phyloP scores from a whole-genome alignment of 2,329 filamentous ascomycete genomes.

The Fusarium siculi region DNA sequence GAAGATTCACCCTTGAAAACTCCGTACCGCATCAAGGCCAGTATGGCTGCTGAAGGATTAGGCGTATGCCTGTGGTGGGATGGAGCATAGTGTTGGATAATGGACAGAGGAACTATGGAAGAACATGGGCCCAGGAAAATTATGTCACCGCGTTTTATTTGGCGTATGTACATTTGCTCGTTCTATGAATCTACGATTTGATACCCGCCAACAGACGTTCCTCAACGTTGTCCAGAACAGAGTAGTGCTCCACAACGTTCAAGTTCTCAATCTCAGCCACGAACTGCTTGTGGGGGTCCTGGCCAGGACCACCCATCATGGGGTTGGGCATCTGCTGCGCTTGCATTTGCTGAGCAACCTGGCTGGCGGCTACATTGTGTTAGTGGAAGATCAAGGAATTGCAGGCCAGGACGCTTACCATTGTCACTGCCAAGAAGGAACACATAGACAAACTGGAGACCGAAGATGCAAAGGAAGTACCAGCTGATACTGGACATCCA shows the following conservation, averaged over 20 bases:
- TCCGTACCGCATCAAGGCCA: constrained; percentile 76
- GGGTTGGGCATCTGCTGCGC: constrained; percentile 63
- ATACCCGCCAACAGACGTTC: constrained; percentile 76
- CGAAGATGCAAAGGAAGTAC: constrained; percentile 98
- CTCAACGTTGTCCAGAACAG: constrained; percentile 88
- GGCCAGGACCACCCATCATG: constrained; percentile 90
- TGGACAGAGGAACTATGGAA: constrained; percentile 17
- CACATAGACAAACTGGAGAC: constrained; percentile 95
- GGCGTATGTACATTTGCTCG: constrained; percentile 42
- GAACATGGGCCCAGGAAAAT: constrained; percentile 5
- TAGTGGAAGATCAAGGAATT: constrained; percentile 15
- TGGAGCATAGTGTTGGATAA: constrained; percentile 35
- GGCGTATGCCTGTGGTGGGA: constrained; percentile 75
- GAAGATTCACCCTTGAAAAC: constrained; percentile 71
- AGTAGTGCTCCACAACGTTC: constrained; percentile 93
- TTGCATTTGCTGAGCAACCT: constrained; percentile 91
- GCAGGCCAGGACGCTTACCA: constrained; percentile 65
- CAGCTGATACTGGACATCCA: constrained; percentile 99
- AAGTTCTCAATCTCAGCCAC: constrained; percentile 92
- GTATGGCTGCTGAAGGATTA: constrained; percentile 71
- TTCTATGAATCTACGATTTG: constrained; percentile 51
- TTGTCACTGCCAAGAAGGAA: constrained; percentile 97
- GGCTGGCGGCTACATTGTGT: constrained; percentile 76
- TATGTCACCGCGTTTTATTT: constrained; percentile 40
- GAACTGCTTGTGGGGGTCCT: constrained; percentile 97